phyloP scores from a whole-genome alignment of 2,329 filamentous ascomycete species.

The Gaeumannomyces sp. region DNA sequence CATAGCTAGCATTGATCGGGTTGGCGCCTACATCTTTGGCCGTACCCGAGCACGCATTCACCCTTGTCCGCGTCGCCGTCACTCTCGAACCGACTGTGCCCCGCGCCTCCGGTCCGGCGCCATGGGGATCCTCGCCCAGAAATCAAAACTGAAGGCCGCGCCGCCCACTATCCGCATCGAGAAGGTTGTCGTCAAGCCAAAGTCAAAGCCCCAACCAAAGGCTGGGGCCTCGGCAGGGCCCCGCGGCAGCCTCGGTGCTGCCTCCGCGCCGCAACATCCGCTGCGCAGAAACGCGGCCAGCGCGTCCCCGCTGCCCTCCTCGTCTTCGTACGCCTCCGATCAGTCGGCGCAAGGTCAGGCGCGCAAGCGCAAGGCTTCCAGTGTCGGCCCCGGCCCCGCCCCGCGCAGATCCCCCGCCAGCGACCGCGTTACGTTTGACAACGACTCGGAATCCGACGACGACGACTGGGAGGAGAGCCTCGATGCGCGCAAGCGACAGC shows the following conservation, averaged over 20 bases:
- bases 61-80: background rate
- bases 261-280: slow-evolving; percentile 26
- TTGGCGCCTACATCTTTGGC: background rate
- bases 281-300: slow-evolving; percentile 16
- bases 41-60: background rate
- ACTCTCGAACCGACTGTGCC: background rate
- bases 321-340: slow-evolving; percentile 23
- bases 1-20: background rate
- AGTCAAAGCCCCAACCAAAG: slow-evolving; percentile 30
- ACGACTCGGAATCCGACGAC: slow-evolving; percentile 44
- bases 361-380: slow-evolving; percentile 43
- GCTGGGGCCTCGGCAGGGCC: slow-evolving; percentile 22
- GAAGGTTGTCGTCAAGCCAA: slow-evolving; percentile 40
- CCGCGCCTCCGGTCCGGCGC: background rate
- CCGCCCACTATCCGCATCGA: slow-evolving; percentile 46
- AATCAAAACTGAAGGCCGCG: slow-evolving; percentile 45
- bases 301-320: slow-evolving; percentile 14
- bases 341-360: slow-evolving; percentile 19
- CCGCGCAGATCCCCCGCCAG: slow-evolving; percentile 37
- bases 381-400: slow-evolving; percentile 23
- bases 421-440: slow-evolving; percentile 41
- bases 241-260: slow-evolving; percentile 22
- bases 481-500: slow-evolving; percentile 41
- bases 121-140: slow-evolving; percentile 37
- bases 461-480: slow-evolving; percentile 44